phyloP scores from a whole-genome alignment of 2,329 filamentous ascomycete genomes.

The Monosporascus sp. region DNA sequence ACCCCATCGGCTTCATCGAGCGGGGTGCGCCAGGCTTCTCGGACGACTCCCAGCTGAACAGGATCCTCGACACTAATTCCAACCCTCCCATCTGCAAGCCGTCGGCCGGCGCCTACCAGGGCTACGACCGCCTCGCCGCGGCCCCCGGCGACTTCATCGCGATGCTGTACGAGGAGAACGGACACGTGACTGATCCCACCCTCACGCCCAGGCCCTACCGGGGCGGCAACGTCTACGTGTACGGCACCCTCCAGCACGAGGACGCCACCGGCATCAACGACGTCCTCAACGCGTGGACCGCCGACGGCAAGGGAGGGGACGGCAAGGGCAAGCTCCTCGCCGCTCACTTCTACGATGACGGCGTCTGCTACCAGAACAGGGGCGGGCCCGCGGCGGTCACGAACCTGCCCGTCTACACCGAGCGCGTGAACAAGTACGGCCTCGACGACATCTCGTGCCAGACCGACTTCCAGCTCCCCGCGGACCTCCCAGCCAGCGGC shows the following conservation, averaged over 20 bases:
- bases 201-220: constrained; percentile 54
- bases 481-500: constrained; percentile 54
- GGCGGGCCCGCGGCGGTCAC: constrained; percentile 21
- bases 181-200: constrained; percentile 60
- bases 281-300: constrained; percentile 74
- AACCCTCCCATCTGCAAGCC: constrained; percentile 53
- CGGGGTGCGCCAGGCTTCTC: constrained; percentile 51
- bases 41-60: constrained; percentile 55
- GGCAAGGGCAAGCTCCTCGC: constrained; percentile 69
- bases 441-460: constrained; percentile 71
- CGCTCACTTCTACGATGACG: constrained; percentile 81
- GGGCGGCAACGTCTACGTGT: constrained; percentile 68
- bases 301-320: constrained; percentile 75
- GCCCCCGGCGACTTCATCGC: constrained; percentile 59
- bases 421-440: constrained; percentile 53
- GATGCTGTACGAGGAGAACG: constrained; percentile 68
- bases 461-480: constrained; percentile 70
- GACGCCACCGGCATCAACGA: constrained; percentile 31
- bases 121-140: constrained; percentile 55
- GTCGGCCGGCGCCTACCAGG: constrained; percentile 50
- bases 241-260: constrained; percentile 58
- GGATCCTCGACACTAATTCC: constrained; percentile 46
- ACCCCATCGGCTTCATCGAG: constrained; percentile 63
- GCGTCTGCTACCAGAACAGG: constrained; percentile 81
- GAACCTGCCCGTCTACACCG: constrained; percentile 42